Conservation (phyloP, 2,329 filamentous ascomycete genomes). For the Diaporthe sp. region DNA sequence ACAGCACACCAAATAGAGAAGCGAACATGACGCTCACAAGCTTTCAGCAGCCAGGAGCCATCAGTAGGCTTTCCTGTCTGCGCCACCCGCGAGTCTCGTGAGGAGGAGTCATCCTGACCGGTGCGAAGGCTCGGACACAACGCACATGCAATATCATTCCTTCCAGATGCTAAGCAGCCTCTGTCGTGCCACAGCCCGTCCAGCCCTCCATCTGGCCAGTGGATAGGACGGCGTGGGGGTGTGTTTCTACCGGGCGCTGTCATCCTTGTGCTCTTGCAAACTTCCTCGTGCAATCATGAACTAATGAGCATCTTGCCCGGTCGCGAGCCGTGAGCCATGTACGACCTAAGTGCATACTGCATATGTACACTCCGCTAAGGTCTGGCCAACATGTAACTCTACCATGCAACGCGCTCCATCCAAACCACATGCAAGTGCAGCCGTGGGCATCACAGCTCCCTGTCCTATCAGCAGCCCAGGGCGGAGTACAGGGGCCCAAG, state of each 20-base stretch:
- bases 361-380: background rate
- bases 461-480: background rate
- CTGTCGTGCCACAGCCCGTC: background rate
- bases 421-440: conserved; percentile 19
- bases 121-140: background rate
- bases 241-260: background rate
- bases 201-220: background rate
- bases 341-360: background rate
- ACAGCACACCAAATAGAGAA: background rate
- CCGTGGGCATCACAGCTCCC: background rate
- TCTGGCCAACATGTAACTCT: background rate
- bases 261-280: background rate
- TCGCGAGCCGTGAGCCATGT: background rate
- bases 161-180: background rate
- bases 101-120: background rate
- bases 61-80: background rate
- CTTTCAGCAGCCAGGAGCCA: background rate
- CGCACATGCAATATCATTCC: background rate
- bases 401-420: background rate
- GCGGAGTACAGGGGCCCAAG: background rate
- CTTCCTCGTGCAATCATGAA: background rate
- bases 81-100: background rate
- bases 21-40: background rate
- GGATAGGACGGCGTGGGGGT: background rate
- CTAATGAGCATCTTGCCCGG: background rate